phyloP scores from a whole-genome alignment of 306 rosid genomes.

The Inga laurina region DNA sequence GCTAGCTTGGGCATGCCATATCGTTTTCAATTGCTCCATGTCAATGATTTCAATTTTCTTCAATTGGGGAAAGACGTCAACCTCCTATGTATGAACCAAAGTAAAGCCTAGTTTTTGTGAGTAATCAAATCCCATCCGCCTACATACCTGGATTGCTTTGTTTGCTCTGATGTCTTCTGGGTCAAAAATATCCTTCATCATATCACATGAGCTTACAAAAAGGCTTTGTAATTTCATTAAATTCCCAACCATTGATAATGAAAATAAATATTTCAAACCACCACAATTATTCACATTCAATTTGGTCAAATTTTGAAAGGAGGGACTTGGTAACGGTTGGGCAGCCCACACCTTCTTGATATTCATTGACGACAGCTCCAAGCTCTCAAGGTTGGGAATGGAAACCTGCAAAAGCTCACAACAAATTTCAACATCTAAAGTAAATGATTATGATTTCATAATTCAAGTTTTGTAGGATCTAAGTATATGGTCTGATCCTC shows the following conservation, averaged over 20 bases:
- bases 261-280: neutral
- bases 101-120: neutral
- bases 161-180: neutral
- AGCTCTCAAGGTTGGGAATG: neutral
- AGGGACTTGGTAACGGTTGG: neutral
- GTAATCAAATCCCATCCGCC: neutral
- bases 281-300: neutral
- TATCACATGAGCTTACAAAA: constrained; percentile 1
- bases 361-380: constrained; percentile 10
- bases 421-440: neutral
- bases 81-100: neutral
- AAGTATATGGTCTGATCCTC: too few relatives aligned
- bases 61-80: neutral
- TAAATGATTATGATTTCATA: neutral
- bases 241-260: constrained; percentile 16
- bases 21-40: neutral
- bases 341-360: constrained; percentile 9
- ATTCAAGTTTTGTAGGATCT: neutral
- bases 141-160: neutral
- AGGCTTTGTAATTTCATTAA: constrained; percentile 29
- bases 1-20: neutral
- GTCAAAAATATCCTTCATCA: constrained; percentile 23
- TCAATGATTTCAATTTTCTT: neutral
- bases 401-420: constrained; percentile 9
- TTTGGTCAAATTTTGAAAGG: constrained; percentile 6